These are phyloP conservation scores for Phylloboletellus chloephorus DNA, from an alignment of 1,284 basidiomycete species.

Conservation along the genomic window DNA sequence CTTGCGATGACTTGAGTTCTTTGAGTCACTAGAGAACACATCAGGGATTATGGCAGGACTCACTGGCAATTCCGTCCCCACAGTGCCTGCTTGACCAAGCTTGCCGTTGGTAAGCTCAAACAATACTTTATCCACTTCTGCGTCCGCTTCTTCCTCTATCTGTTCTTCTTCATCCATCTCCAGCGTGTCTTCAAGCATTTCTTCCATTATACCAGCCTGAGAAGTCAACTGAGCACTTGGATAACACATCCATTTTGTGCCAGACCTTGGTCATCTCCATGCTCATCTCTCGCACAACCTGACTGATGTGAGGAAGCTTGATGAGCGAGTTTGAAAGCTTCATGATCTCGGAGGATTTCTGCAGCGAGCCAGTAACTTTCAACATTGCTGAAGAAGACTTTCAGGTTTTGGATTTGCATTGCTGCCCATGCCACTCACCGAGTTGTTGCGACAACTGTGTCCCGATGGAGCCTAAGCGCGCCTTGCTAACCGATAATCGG, in stretches of 20 bases:
- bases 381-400: constrained; percentile 67
- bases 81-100: constrained; percentile 76
- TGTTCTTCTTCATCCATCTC: constrained; percentile 91
- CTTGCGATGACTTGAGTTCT: constrained; percentile 43
- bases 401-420: background rate
- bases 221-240: constrained; percentile 9
- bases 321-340: constrained; percentile 91
- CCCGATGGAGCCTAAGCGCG: constrained; percentile 85
- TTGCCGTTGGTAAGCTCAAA: constrained; percentile 97
- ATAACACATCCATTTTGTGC: background rate
- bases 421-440: constrained; percentile 51
- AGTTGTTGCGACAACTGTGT: constrained; percentile 92
- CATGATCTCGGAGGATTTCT: constrained; percentile 99
- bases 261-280: constrained; percentile 97
- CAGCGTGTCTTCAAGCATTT: constrained; percentile 87
- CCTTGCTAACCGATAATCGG: constrained; percentile 87
- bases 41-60: constrained; percentile 30
- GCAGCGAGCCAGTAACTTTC: constrained; percentile 94
- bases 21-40: constrained; percentile 11
- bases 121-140: constrained; percentile 94
- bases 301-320: constrained; percentile 88
- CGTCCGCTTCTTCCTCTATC: constrained; percentile 94
- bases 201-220: constrained; percentile 89
- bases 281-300: constrained; percentile 94
- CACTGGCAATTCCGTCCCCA: constrained; percentile 75